Conservation (phyloP, 129 eudicot genomes). For the Helianthus annuus region HanXRQr2.0-SUNRISE NC_035441.2:156771239-156771738, state of each 20-base stretch:
- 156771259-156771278: constrained; percentile 92
- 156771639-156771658: too few species aligned
- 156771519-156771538: not conserved
- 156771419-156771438: not conserved
- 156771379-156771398: not conserved
- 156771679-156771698: too few species aligned
- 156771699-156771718: too few species aligned
- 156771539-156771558: not conserved
- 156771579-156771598: too few species aligned
- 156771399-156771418: not conserved
- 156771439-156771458: constrained; percentile 28
- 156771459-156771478: constrained; percentile 31
- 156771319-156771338: constrained; percentile 54
- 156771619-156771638: not conserved
- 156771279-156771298: constrained; percentile 49
- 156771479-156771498: not conserved
- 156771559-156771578: not conserved
- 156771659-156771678: too few species aligned
- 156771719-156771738: too few species aligned
- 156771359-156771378: not conserved
- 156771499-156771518: not conserved
- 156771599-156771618: too few species aligned
- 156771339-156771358: not conserved
- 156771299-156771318: constrained; percentile 94
- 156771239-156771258: constrained; percentile 84